phyloP scores from a whole-genome alignment of 2,329 filamentous ascomycete species.

The Onygena corvina region DNA sequence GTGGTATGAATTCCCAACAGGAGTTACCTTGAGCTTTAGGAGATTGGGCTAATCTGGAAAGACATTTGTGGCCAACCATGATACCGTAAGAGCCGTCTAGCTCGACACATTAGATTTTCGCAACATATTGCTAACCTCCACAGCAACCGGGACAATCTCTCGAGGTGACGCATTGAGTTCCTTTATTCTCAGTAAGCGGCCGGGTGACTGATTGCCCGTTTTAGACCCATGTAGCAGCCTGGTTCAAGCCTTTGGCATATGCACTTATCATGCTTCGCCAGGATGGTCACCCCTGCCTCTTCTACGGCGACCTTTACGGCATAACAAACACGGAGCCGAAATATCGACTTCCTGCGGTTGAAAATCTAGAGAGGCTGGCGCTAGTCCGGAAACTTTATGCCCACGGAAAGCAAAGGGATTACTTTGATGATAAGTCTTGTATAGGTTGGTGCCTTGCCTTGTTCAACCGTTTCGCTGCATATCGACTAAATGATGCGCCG shows the following conservation, averaged over 20 bases:
- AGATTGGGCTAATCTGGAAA: constrained; percentile 17
- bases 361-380: constrained; percentile 44
- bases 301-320: constrained; percentile 60
- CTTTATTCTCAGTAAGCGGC: not conserved
- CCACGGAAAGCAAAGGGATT: constrained; percentile 53
- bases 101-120: not conserved
- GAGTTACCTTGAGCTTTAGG: constrained; percentile 3
- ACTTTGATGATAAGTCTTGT: constrained; percentile 49
- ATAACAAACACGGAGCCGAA: constrained; percentile 43
- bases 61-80: constrained; percentile 61
- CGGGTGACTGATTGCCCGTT: not conserved
- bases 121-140: constrained; percentile 13
- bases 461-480: constrained; percentile 10
- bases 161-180: constrained; percentile 29
- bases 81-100: constrained; percentile 40
- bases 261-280: constrained; percentile 55
- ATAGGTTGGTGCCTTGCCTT: too few species aligned
- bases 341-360: constrained; percentile 25
- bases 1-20: constrained; percentile 36
- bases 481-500: not conserved
- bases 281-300: constrained; percentile 54
- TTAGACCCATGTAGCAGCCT: constrained; percentile 48
- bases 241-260: constrained; percentile 62
- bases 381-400: constrained; percentile 54
- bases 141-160: constrained; percentile 51